phyloP scores from a whole-genome alignment of 23 red algal genomes.

The Gracilaria caudata region DNA sequence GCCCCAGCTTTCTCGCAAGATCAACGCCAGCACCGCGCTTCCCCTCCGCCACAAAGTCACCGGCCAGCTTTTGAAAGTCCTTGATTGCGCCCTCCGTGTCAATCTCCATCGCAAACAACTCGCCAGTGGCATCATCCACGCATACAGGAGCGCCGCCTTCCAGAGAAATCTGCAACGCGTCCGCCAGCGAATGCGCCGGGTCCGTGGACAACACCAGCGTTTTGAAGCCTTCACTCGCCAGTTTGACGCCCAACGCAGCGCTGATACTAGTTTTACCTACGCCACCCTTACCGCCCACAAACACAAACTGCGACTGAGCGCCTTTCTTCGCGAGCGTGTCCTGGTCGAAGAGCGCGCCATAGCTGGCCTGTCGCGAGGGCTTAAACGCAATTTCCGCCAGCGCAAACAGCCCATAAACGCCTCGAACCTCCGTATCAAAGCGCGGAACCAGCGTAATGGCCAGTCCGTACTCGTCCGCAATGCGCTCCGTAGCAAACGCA shows the following conservation, averaged over 20 bases:
- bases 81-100: constrained; percentile 83
- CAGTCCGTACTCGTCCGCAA: constrained; percentile 62
- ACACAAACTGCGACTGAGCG: constrained; percentile 70
- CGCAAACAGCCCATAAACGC: constrained; percentile 67
- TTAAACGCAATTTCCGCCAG: constrained; percentile 61
- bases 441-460: constrained; percentile 67
- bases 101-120: constrained; percentile 92
- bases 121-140: constrained; percentile 44
- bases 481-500: constrained; percentile 49
- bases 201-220: constrained; percentile 94
- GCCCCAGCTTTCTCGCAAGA: constrained; percentile 79
- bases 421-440: constrained; percentile 87
- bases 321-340: not conserved
- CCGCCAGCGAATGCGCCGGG: constrained; percentile 96
- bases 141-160: constrained; percentile 76
- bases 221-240: constrained; percentile 74
- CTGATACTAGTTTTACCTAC: constrained; percentile 91
- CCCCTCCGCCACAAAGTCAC: constrained; percentile 57
- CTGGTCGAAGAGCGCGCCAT: constrained; percentile 49
- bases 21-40: constrained; percentile 70
- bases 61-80: constrained; percentile 78
- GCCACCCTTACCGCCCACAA: constrained; percentile 95
- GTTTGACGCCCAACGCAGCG: constrained; percentile 65
- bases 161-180: constrained; percentile 66
- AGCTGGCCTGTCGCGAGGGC: not conserved